These are phyloP conservation scores for Daldinia childiae DNA, from an alignment of 495 filamentous ascomycete species.

Conservation along the genomic window DNA sequence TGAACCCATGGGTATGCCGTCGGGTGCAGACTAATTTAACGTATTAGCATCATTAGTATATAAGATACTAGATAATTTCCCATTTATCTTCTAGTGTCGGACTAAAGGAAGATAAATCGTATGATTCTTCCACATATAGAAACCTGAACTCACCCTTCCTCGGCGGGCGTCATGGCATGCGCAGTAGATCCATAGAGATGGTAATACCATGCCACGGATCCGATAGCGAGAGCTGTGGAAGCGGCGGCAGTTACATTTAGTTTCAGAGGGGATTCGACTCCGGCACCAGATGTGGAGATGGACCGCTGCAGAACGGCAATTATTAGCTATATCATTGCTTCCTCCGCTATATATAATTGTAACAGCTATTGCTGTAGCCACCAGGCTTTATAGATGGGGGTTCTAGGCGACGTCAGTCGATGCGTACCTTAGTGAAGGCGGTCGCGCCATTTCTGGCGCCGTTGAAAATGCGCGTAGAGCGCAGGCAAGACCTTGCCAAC, in stretches of 20 bases:
- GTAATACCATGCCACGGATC: constrained; percentile 93
- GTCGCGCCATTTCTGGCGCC: constrained; percentile 70
- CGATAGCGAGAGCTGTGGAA: constrained; percentile 83
- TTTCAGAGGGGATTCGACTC: constrained; percentile 67
- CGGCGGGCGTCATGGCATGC: constrained; percentile 88
- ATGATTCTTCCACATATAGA: constrained; percentile 2
- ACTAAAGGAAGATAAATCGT: constrained; percentile 8
- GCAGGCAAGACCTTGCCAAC: constrained; percentile 86
- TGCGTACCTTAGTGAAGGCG: constrained; percentile 68
- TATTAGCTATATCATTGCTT: constrained; percentile 44
- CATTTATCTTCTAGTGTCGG: constrained; percentile 11
- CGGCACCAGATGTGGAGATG: constrained; percentile 66
- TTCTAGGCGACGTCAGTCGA: constrained; percentile 14
- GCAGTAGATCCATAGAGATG: constrained; percentile 90
- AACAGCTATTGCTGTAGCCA: constrained; percentile 18
- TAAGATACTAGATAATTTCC: constrained; percentile 25
- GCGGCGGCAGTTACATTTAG: constrained; percentile 83
- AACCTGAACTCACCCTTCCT: constrained; percentile 89
- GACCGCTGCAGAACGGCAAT: constrained; percentile 62
- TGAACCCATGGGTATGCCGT: constrained; percentile 97
- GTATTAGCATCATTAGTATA: constrained; percentile 36
- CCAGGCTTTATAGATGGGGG: constrained; percentile 8
- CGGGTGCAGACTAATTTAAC: constrained; percentile 78
- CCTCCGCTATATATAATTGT: constrained; percentile 25
- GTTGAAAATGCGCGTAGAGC: constrained; percentile 80